A percentile compares a stretch with the other conserved stretches of the same genome.
Evolutionary conservation across 2,329 filamentous ascomycete species (phyloP).

Genomic region (Dendrostoma leiphaemia): DNA sequence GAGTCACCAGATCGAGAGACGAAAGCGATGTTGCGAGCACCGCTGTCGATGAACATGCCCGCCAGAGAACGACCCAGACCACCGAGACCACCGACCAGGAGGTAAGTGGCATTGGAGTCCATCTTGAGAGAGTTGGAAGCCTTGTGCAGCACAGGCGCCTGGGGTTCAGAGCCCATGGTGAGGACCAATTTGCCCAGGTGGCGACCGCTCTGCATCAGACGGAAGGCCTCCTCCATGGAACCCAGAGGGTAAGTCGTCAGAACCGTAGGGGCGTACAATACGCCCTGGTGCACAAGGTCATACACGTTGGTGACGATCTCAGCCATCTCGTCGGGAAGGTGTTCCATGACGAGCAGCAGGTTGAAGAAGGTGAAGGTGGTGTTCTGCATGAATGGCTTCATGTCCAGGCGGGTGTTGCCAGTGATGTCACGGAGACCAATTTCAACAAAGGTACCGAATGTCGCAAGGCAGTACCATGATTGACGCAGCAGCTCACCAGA

Average conservation of each 20-base stretch:
- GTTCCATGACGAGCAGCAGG: slow-evolving; percentile 19
- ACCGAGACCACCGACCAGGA: slow-evolving; percentile 34
- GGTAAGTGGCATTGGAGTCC: slow-evolving; percentile 26
- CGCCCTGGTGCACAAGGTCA: slow-evolving; percentile 12
- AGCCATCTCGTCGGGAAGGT: slow-evolving; percentile 12
- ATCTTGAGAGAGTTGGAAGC: slow-evolving; percentile 9
- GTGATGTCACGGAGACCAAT: slow-evolving; percentile 20
- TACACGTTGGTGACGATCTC: slow-evolving; percentile 11
- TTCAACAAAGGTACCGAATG: slow-evolving; percentile 19
- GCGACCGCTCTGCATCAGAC: slow-evolving; percentile 17
- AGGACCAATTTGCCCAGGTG: slow-evolving; percentile 30
- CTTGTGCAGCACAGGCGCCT: slow-evolving; percentile 9
- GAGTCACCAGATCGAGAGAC: slow-evolving; percentile 27
- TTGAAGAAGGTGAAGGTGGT: slow-evolving; percentile 30
- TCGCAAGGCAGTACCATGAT: slow-evolving; percentile 20
- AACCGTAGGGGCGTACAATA: slow-evolving; percentile 8
- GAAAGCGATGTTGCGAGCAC: slow-evolving; percentile 29
- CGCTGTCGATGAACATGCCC: slow-evolving; percentile 28
- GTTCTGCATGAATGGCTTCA: slow-evolving; percentile 23
- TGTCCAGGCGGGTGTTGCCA: slow-evolving; percentile 33
- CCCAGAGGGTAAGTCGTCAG: slow-evolving; percentile 12
- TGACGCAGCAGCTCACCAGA: slow-evolving; percentile 27
- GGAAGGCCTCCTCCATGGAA: slow-evolving; percentile 14
- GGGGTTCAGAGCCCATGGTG: slow-evolving; percentile 4
- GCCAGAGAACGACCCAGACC: slow-evolving; percentile 31